Evolutionary conservation across 2,329 filamentous ascomycete species (phyloP).

Genomic region (Phialophora tarda): DNA sequence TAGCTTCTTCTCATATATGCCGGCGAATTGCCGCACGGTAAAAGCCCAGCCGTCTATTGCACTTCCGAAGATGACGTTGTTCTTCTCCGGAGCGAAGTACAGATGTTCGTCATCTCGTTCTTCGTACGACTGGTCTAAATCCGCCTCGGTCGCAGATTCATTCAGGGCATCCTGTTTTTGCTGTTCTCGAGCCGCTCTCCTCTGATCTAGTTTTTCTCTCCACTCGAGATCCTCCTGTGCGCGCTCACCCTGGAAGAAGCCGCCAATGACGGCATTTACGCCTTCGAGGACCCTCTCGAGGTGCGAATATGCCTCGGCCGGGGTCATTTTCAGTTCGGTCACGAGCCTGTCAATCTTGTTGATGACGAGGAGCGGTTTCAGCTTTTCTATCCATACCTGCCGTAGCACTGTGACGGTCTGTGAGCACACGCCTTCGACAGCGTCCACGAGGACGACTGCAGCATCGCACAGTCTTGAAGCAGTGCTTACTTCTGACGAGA

Average conservation of each 20-base stretch:
- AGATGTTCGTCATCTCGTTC: slow-evolving; percentile 95
- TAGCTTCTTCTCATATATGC: slow-evolving; percentile 93
- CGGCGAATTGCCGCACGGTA: slow-evolving; percentile 90
- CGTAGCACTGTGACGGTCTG: slow-evolving; percentile 96
- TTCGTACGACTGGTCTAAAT: slow-evolving; percentile 69
- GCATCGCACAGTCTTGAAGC: slow-evolving; percentile 94
- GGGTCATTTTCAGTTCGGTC: slow-evolving; percentile 92
- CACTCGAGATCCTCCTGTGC: slow-evolving; percentile 99
- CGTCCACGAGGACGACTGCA: slow-evolving; percentile 91
- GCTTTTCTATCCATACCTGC: slow-evolving; percentile 92
- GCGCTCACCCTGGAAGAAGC: slow-evolving; percentile 95
- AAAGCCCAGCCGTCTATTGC: slow-evolving; percentile 99
- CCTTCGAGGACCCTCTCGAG: slow-evolving; percentile 89
- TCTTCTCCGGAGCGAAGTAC: slow-evolving; percentile 97
- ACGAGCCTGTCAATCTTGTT: slow-evolving; percentile 98
- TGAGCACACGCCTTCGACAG: slow-evolving; percentile 96
- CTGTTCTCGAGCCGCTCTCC: slow-evolving; percentile 68
- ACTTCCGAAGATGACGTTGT: slow-evolving; percentile 98
- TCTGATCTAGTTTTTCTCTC: slow-evolving; percentile 90
- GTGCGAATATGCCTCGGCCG: slow-evolving; percentile 85
- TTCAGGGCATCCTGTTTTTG: slow-evolving; percentile 44
- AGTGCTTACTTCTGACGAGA: slow-evolving; percentile 96
- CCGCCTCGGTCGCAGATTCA: slow-evolving; percentile 46
- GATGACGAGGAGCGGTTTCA: slow-evolving; percentile 92
- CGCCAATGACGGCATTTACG: slow-evolving; percentile 95